Evolutionary conservation across 176 grass and related monocot genomes (phyloP).

Genomic region (Triticum dicoccoides): DNA sequence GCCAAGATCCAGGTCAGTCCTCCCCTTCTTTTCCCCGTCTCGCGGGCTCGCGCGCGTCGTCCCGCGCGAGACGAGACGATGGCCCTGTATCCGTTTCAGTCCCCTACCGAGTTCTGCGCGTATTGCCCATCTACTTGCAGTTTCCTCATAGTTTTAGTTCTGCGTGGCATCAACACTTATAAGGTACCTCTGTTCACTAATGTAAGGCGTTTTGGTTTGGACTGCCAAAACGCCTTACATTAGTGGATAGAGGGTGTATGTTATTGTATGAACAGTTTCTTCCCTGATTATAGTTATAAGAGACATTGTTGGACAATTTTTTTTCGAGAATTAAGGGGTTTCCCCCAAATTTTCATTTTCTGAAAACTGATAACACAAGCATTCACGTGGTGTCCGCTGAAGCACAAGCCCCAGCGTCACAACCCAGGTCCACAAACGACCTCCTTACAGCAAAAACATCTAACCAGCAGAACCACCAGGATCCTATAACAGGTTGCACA

Average conservation of each 20-base stretch:
- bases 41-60: no score
- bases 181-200: background rate
- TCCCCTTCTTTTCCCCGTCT: background rate
- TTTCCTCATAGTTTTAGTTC: background rate
- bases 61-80: background rate
- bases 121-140: background rate
- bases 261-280: background rate
- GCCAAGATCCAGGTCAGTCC: slow-evolving; percentile 64
- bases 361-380: no score
- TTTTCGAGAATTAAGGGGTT: no score
- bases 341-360: no score
- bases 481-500: no score
- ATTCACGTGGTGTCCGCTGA: no score
- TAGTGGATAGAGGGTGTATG: background rate
- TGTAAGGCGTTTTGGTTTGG: no score
- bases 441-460: no score
- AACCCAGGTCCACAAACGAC: no score
- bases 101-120: background rate
- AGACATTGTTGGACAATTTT: background rate
- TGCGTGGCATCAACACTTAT: background rate
- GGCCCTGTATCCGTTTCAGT: background rate
- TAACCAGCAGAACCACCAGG: no score
- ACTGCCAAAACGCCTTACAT: no score
- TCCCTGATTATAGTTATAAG: background rate
- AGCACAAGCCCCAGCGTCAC: no score